phyloP scores from a whole-genome alignment of 257 asterid genomes.

The Nicotiana otophora region DNA sequence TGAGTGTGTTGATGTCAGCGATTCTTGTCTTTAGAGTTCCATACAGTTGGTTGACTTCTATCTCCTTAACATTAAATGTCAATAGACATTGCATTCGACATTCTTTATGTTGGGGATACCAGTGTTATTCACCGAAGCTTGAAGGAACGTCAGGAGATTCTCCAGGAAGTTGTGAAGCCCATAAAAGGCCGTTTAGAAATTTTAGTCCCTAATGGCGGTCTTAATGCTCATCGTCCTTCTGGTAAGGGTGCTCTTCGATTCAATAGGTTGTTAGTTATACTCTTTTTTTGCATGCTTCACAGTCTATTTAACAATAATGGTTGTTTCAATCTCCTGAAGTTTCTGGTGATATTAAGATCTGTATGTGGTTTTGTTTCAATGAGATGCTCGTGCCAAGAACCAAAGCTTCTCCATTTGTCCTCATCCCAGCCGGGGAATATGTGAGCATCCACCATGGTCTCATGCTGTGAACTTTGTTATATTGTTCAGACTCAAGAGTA shows the following conservation, averaged over 20 bases:
- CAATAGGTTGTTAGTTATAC: background rate
- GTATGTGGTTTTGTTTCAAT: background rate
- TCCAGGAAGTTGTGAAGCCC: slow-evolving; percentile 64
- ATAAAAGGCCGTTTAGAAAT: slow-evolving; percentile 80
- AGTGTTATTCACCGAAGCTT: slow-evolving; percentile 94
- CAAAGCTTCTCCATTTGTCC: background rate
- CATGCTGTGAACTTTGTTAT: background rate
- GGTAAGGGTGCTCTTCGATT: slow-evolving; percentile 36
- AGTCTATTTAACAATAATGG: background rate
- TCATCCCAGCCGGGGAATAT: background rate
- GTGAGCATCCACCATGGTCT: background rate
- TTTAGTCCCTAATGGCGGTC: slow-evolving; percentile 85
- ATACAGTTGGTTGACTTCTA: background rate
- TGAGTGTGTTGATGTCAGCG: background rate
- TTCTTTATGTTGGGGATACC: slow-evolving; percentile 91
- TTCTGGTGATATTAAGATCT: background rate
- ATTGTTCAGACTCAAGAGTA: background rate
- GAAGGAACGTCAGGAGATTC: slow-evolving; percentile 84
- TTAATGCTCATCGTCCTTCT: slow-evolving; percentile 56
- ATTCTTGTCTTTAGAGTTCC: background rate
- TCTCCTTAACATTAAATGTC: slow-evolving; percentile 44
- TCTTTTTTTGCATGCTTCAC: background rate
- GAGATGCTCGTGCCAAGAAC: background rate
- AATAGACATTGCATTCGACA: slow-evolving; percentile 84
- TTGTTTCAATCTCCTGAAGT: background rate